Percentiles rank a stretch among this genome's conserved stretches.
Evolutionary conservation across 2,329 filamentous ascomycete genomes (phyloP).

Genomic region (Pseudogymnoascus sp.): DNA sequence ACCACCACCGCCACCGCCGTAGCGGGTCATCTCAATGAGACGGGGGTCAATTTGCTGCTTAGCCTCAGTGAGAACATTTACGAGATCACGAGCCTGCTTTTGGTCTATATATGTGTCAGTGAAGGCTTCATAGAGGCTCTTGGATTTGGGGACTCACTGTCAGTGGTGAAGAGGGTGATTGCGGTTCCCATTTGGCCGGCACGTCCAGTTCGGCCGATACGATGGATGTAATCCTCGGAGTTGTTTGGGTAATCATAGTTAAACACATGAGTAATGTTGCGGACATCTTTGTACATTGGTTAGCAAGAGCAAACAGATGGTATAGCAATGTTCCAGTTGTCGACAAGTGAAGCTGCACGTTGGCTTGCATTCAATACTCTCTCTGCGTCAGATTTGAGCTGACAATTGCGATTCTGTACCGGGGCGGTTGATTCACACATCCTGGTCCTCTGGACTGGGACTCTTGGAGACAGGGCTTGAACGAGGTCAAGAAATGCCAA

Average conservation of each 20-base stretch:
- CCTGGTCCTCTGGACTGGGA: constrained; percentile 52
- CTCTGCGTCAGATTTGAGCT: constrained; percentile 31
- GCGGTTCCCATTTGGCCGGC: constrained; percentile 92
- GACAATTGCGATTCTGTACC: constrained; percentile 40
- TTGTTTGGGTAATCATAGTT: constrained; percentile 99
- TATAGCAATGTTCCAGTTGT: constrained; percentile 59
- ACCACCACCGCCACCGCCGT: constrained; percentile 76
- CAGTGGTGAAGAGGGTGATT: constrained; percentile 98
- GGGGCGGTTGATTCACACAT: constrained; percentile 47
- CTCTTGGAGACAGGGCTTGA: constrained; percentile 70
- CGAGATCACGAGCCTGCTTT: constrained; percentile 94
- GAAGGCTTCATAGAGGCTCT: constrained; percentile 13
- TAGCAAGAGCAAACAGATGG: constrained; percentile 62
- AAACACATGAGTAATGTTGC: constrained; percentile 99
- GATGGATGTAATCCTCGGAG: constrained; percentile 96
- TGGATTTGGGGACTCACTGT: constrained; percentile 66
- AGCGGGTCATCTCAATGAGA: constrained; percentile 92
- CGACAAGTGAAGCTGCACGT: constrained; percentile 31
- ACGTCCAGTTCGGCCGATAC: constrained; percentile 92
- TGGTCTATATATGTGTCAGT: constrained; percentile 51
- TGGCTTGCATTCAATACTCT: constrained; percentile 33
- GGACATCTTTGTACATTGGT: constrained; percentile 90
- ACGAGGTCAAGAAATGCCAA: constrained; percentile 72
- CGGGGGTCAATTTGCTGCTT: constrained; percentile 98
- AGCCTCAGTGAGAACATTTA: constrained; percentile 85